Evolutionary conservation across 495 filamentous ascomycete species (phyloP).

Genomic region (Diplogelasinospora grovesii): DNA sequence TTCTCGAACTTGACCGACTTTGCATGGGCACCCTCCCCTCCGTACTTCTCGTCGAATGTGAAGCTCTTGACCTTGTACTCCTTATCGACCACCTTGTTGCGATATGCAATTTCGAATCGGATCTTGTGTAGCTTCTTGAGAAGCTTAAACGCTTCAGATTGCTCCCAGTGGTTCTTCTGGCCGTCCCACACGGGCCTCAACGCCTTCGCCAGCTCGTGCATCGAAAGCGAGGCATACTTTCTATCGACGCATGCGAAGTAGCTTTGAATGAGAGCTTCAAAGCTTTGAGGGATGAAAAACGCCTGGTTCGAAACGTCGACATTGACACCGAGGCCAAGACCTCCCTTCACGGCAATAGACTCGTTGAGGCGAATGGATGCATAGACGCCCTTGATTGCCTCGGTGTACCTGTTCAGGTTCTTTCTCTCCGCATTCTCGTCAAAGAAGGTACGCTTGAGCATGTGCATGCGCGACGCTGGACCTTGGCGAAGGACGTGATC

Average conservation of each 20-base stretch:
- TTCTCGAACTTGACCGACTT: conserved; percentile 52
- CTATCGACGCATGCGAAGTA: conserved; percentile 10
- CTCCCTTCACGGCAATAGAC: conserved; percentile 21
- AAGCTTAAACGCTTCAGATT: conserved; percentile 38
- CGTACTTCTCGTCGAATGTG: conserved; percentile 25
- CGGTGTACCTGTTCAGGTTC: conserved; percentile 33
- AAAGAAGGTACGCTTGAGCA: conserved; percentile 77
- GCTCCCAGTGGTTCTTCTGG: background rate
- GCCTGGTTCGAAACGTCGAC: conserved; percentile 73
- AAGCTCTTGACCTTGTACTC: conserved; percentile 60
- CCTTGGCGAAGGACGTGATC: conserved; percentile 80
- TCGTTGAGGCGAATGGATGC: conserved; percentile 63
- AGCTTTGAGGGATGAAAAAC: conserved; percentile 54
- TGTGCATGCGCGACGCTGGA: conserved; percentile 55
- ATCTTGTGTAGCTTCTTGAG: conserved; percentile 56
- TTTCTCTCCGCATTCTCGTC: conserved; percentile 26
- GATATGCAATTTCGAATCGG: conserved; percentile 59
- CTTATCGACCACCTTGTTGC: conserved; percentile 39
- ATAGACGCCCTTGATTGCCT: conserved; percentile 81
- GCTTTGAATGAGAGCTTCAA: conserved; percentile 24
- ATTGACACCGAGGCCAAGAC: conserved; percentile 62
- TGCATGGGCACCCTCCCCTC: conserved; percentile 40
- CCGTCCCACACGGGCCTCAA: conserved; percentile 18
- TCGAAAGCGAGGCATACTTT: background rate
- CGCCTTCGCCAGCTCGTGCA: conserved; percentile 6